These are phyloP conservation scores for Trichoderma atroviride DNA, from an alignment of 2,329 filamentous ascomycete genomes.

Conservation along the genomic window DNA sequence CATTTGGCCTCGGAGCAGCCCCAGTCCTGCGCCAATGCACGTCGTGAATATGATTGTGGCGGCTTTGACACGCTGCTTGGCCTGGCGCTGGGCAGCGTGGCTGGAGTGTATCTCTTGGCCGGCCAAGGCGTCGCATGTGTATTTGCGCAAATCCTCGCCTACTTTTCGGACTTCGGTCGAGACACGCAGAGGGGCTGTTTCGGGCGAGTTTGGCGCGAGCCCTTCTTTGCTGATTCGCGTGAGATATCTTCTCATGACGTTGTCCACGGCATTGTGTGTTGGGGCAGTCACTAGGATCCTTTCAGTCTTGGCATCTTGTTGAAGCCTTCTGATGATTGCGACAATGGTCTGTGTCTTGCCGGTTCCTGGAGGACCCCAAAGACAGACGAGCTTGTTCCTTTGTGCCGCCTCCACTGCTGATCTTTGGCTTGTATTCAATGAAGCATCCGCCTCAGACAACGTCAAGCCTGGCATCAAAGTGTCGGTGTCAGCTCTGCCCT, in stretches of 20 bases:
- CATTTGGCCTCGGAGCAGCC: conserved; percentile 42
- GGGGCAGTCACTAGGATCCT: conserved; percentile 46
- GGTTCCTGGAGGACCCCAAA: conserved; percentile 51
- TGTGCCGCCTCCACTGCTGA: conserved; percentile 32
- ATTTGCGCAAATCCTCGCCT: conserved; percentile 38
- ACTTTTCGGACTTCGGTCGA: conserved; percentile 39
- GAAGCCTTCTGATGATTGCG: conserved; percentile 41
- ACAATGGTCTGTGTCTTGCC: conserved; percentile 49
- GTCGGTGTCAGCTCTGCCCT: neutral
- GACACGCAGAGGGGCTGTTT: conserved; percentile 20
- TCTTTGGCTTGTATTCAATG: conserved; percentile 31
- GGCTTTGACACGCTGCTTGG: conserved; percentile 42
- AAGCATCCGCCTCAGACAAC: neutral
- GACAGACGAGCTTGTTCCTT: conserved; percentile 39
- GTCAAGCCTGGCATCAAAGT: neutral
- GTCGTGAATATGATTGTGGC: conserved; percentile 48
- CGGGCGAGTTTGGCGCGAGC: neutral
- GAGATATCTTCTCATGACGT: conserved; percentile 44
- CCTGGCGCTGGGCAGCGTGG: conserved; percentile 39
- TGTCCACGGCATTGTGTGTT: conserved; percentile 51
- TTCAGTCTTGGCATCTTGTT: conserved; percentile 31
- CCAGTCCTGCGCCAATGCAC: conserved; percentile 47
- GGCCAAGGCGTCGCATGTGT: conserved; percentile 42
- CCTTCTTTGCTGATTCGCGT: conserved; percentile 5
- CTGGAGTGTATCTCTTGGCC: conserved; percentile 36